phyloP scores from a whole-genome alignment of 2,329 filamentous ascomycete genomes.

The Sporothrix euskadiensis region DNA sequence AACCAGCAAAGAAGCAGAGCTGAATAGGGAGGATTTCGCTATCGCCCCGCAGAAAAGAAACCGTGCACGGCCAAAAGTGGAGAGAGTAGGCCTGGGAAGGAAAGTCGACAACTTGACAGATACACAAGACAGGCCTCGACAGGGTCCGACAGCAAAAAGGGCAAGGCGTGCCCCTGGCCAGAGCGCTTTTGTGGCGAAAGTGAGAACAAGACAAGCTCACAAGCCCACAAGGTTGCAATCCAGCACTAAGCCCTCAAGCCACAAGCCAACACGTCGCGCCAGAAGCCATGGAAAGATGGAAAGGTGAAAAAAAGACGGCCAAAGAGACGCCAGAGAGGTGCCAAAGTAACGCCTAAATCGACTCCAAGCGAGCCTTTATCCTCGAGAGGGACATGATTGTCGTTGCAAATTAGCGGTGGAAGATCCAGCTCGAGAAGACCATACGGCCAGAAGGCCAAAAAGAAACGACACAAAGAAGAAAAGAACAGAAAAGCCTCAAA shows the following conservation, averaged over 20 bases:
- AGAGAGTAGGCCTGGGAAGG: slow-evolving; percentile 9
- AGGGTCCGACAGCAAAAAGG: background rate
- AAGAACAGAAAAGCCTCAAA: background rate
- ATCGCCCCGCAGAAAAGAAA: background rate
- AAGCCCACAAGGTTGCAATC: background rate
- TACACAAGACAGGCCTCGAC: background rate
- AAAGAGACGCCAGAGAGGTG: background rate
- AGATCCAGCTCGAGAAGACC: background rate
- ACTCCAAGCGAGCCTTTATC: background rate
- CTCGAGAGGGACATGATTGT: background rate
- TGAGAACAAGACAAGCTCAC: background rate
- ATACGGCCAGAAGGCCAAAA: background rate
- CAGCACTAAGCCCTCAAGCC: background rate
- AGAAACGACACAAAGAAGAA: background rate
- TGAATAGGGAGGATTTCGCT: background rate
- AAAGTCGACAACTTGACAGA: slow-evolving; percentile 8
- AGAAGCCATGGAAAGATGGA: slow-evolving; percentile 3
- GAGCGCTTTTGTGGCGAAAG: slow-evolving; percentile 1
- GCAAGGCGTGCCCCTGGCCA: background rate
- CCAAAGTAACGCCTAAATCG: background rate
- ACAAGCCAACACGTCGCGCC: background rate
- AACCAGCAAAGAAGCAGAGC: background rate
- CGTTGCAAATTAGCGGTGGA: background rate
- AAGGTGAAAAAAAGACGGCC: background rate
- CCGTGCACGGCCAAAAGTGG: slow-evolving; percentile 14